Percentiles rank a stretch among this genome's conserved stretches.
Evolutionary conservation across 208 protist species (phyloP).

Genomic region (Leishmania lainsoni): DNA sequence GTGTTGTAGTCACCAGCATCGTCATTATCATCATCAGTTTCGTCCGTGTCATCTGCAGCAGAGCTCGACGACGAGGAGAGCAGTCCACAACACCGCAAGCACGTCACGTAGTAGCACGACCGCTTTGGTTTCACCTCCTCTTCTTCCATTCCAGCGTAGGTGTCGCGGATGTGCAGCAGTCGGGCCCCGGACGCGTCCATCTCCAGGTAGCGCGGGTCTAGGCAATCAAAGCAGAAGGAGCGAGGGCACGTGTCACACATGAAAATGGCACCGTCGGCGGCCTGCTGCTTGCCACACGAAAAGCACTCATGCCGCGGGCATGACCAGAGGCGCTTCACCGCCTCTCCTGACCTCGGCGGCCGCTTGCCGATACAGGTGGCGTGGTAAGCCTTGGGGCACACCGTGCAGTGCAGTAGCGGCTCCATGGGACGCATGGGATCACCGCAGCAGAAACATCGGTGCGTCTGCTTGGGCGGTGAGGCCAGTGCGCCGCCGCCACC

Average conservation of each 20-base stretch:
- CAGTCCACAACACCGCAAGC: conserved; percentile 72
- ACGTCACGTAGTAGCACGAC: conserved; percentile 84
- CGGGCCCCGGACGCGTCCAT: conserved; percentile 55
- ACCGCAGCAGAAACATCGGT: conserved; percentile 77
- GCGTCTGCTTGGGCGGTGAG: conserved; percentile 33
- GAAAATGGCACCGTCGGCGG: conserved; percentile 78
- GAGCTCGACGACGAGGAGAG: conserved; percentile 51
- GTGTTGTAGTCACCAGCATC: background rate
- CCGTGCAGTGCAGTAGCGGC: conserved; percentile 78
- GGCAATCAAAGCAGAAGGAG: conserved; percentile 89
- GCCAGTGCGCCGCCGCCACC: background rate
- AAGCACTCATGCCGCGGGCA: conserved; percentile 77
- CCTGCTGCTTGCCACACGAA: conserved; percentile 62
- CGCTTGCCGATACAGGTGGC: conserved; percentile 66
- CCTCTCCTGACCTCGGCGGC: conserved; percentile 34
- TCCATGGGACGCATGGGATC: conserved; percentile 79
- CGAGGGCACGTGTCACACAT: conserved; percentile 80
- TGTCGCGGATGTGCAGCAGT: conserved; percentile 66
- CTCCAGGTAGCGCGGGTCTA: conserved; percentile 76
- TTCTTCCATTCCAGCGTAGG: conserved; percentile 74
- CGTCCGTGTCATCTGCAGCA: conserved; percentile 15
- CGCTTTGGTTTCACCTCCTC: conserved; percentile 62
- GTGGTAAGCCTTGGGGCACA: conserved; percentile 88
- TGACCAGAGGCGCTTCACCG: conserved; percentile 56
- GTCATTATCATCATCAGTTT: conserved; percentile 23